Conservation (phyloP, 352 stramenopile species). For the Pythium apleroticum region DNA sequence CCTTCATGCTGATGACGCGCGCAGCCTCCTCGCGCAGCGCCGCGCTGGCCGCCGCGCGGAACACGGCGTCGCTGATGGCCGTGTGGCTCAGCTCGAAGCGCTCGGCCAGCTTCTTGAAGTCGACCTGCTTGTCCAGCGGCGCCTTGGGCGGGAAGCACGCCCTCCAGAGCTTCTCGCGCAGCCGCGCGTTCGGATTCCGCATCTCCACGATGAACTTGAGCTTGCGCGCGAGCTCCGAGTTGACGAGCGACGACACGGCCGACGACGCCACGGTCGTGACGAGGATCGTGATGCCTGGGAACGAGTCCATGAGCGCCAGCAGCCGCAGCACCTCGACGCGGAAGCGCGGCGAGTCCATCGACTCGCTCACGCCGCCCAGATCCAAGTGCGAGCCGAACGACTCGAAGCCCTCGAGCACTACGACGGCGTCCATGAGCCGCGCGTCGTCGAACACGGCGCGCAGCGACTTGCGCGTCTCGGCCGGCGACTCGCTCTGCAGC, state of each 20-base stretch:
- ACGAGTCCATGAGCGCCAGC: constrained; percentile 76
- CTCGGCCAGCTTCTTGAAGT: constrained; percentile 70
- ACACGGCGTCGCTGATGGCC: constrained; percentile 81
- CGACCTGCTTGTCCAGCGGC: constrained; percentile 55
- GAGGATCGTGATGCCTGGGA: constrained; percentile 80
- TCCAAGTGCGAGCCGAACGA: constrained; percentile 81
- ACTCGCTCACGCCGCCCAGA: constrained; percentile 41
- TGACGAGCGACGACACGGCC: constrained; percentile 40
- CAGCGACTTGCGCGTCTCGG: constrained; percentile 75
- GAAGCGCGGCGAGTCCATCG: constrained; percentile 72
- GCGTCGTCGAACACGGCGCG: constrained; percentile 85
- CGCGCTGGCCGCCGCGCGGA: constrained; percentile 71
- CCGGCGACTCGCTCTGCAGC: constrained; percentile 67
- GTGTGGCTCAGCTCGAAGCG: constrained; percentile 78
- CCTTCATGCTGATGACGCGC: constrained; percentile 79
- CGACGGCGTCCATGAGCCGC: constrained; percentile 81
- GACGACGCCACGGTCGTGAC: constrained; percentile 66
- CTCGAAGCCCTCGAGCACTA: constrained; percentile 87
- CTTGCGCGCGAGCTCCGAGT: constrained; percentile 70
- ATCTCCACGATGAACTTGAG: constrained; percentile 89
- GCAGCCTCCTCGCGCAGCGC: constrained; percentile 58
- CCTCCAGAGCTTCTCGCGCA: constrained; percentile 73
- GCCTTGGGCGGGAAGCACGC: constrained; percentile 75
- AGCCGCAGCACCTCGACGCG: constrained; percentile 73
- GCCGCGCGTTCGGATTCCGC: constrained; percentile 65